Evolutionary conservation across 75 land plant species (phyloP).

Genomic region (Isoetes taiwanensis): DNA sequence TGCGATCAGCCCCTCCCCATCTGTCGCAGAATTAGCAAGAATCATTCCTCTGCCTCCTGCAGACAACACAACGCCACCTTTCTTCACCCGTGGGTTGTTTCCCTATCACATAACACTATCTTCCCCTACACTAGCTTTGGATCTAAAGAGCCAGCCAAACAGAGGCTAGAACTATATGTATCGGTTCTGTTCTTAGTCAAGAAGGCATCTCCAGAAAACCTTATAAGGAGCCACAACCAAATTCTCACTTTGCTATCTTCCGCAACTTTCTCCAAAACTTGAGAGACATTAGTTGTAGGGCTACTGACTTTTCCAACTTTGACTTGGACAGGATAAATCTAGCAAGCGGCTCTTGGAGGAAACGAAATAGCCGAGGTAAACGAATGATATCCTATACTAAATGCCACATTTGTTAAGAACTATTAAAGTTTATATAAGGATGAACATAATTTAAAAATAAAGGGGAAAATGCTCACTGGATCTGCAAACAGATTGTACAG

Average conservation of each 20-base stretch:
- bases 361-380: constrained; percentile 74
- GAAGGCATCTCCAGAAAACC: neutral
- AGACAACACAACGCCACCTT: constrained; percentile 48
- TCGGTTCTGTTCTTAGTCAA: constrained; percentile 17
- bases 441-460: no score
- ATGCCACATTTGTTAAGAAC: no score
- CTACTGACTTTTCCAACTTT: constrained; percentile 76
- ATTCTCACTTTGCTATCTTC: constrained; percentile 68
- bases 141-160: constrained; percentile 33
- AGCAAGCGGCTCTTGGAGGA: constrained; percentile 91
- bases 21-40: constrained; percentile 56
- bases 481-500: constrained; percentile 5
- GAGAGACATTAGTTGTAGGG: constrained; percentile 63
- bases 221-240: no score
- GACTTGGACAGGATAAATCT: constrained; percentile 44
- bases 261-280: constrained; percentile 43
- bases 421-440: no score
- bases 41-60: constrained; percentile 89
- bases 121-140: constrained; percentile 41
- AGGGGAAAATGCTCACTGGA: constrained; percentile 2
- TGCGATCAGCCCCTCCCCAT: constrained; percentile 73
- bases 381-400: constrained; percentile 79
- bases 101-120: constrained; percentile 36
- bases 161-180: constrained; percentile 25
- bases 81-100: constrained; percentile 35